Percentiles rank a stretch among this genome's conserved stretches.
Evolutionary conservation across 169 alveolate species (phyloP).

Genomic region (Cryptosporidium ryanae): DNA sequence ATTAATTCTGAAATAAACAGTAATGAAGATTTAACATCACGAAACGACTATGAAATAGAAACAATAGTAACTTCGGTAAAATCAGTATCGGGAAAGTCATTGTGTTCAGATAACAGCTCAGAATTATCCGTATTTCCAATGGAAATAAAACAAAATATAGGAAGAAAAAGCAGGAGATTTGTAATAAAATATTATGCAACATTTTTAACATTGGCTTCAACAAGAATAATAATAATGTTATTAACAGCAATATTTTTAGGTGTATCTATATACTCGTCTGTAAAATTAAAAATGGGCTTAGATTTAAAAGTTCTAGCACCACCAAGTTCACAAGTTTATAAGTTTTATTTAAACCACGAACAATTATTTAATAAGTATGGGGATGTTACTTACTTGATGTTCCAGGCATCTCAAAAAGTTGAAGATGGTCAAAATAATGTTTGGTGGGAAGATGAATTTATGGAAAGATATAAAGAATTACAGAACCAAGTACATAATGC

Average conservation of each 20-base stretch:
- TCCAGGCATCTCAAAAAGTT: conserved; percentile 56
- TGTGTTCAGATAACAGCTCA: conserved; percentile 10
- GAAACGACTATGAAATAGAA: not conserved
- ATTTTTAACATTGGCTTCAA: conserved; percentile 62
- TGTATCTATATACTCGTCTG: conserved; percentile 41
- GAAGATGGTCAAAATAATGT: conserved; percentile 6
- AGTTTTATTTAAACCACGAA: conserved; percentile 64
- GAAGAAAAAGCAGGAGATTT: conserved; percentile 61
- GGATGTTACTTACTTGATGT: conserved; percentile 67
- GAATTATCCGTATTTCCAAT: conserved; percentile 55
- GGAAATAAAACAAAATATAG: conserved; percentile 65
- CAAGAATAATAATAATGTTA: conserved; percentile 31
- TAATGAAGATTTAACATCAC: not conserved
- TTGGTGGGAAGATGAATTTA: conserved; percentile 63
- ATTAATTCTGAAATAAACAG: not conserved
- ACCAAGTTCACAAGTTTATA: conserved; percentile 63
- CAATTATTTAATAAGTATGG: conserved; percentile 64
- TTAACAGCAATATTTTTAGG: conserved; percentile 42
- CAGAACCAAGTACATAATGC: conserved; percentile 47
- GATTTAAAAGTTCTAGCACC: conserved; percentile 70
- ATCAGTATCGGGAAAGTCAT: not conserved
- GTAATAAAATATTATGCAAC: conserved; percentile 70
- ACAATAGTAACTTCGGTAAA: conserved; percentile 2
- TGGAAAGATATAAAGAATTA: conserved; percentile 13
- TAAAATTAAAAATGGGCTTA: conserved; percentile 62